These are phyloP conservation scores for Phylloporus gajari DNA, from an alignment of 1,284 basidiomycete species.

Conservation along the genomic window DNA sequence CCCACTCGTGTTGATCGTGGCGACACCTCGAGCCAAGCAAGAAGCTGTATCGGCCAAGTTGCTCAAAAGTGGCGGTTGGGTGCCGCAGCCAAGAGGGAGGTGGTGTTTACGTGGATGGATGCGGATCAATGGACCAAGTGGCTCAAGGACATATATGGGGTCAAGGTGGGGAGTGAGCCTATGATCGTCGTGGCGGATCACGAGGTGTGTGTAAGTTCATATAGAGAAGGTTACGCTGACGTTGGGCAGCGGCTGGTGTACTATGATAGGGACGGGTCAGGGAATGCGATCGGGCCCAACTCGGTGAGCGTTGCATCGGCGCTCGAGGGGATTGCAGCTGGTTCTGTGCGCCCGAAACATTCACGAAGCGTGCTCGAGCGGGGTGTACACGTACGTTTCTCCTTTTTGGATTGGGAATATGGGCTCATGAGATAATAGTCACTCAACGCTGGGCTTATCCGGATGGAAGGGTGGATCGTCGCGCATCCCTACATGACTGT, in stretches of 20 bases:
- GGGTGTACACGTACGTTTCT: constrained; percentile 65
- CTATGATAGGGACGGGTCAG: constrained; percentile 66
- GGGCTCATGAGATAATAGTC: constrained; percentile 15
- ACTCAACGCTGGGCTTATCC: constrained; percentile 25
- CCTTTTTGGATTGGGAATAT: not conserved
- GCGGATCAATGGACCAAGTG: constrained; percentile 81
- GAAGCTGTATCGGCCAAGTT: constrained; percentile 54
- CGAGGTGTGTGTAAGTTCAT: constrained; percentile 57
- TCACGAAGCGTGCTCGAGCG: constrained; percentile 79
- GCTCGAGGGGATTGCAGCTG: constrained; percentile 72
- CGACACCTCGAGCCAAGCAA: constrained; percentile 53
- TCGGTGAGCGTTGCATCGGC: constrained; percentile 71
- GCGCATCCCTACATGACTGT: constrained; percentile 38
- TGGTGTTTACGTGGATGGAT: constrained; percentile 63
- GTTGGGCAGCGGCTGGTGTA: constrained; percentile 67
- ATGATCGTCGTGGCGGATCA: constrained; percentile 83
- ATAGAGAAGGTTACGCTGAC: not conserved
- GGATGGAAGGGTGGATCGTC: constrained; percentile 19
- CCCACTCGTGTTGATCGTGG: constrained; percentile 82
- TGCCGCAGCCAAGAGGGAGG: not conserved
- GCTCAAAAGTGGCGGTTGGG: constrained; percentile 72
- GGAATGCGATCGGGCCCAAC: constrained; percentile 65
- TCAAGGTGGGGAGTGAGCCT: constrained; percentile 60
- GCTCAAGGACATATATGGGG: constrained; percentile 89
- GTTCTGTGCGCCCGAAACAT: constrained; percentile 66